Evolutionary conservation across 1,284 basidiomycete genomes (phyloP).

Genomic region (Rhodotorula sp.): DNA sequence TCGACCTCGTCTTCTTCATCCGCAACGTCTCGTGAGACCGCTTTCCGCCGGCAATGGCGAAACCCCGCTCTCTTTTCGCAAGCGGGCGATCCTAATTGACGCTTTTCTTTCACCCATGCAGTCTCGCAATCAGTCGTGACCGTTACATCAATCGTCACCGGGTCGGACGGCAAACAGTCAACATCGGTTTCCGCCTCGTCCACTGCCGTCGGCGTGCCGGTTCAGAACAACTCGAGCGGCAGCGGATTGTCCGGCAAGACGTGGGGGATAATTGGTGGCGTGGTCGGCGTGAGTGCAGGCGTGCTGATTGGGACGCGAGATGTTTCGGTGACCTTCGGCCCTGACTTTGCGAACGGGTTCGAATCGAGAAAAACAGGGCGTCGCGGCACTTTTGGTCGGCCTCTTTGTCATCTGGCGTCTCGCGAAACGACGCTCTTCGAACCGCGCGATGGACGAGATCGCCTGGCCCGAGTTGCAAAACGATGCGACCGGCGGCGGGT

Average conservation of each 20-base stretch:
- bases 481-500: conserved; percentile 19
- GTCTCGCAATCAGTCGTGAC: conserved; percentile 34
- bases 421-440: conserved; percentile 42
- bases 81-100: rapidly evolving
- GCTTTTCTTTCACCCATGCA: background rate
- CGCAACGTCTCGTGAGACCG: background rate
- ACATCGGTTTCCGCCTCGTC: conserved; percentile 27
- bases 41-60: background rate
- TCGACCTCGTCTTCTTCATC: conserved; percentile 5
- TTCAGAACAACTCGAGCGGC: conserved; percentile 8
- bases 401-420: conserved; percentile 40
- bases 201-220: conserved; percentile 13
- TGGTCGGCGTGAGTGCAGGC: conserved; percentile 34
- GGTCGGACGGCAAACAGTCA: conserved; percentile 32
- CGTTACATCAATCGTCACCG: conserved; percentile 33
- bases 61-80: no score
- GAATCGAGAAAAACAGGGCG: conserved; percentile 22
- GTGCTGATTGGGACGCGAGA: background rate
- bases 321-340: no score
- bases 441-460: conserved; percentile 42
- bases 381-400: conserved; percentile 35
- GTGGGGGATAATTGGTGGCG: conserved; percentile 44
- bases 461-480: conserved; percentile 44
- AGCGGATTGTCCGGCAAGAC: conserved; percentile 33
- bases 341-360: no score